These are phyloP conservation scores for Aphanomyces stellatus DNA, from an alignment of 352 stramenopile genomes.

Conservation along the genomic window DNA sequence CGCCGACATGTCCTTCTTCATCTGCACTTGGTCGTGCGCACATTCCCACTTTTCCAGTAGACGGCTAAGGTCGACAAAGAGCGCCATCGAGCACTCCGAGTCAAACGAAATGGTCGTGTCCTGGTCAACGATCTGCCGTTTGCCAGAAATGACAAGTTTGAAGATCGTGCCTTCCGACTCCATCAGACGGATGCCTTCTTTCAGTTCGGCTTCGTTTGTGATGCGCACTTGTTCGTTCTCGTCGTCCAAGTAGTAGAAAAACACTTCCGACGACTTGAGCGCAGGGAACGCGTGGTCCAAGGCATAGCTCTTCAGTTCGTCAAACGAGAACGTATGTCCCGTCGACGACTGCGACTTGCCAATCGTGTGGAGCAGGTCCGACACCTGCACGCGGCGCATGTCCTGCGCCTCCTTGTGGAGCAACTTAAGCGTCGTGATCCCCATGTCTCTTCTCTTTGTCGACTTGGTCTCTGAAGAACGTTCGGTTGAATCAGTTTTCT, in stretches of 20 bases:
- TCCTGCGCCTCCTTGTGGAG: constrained; percentile 71
- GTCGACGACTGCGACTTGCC: constrained; percentile 22
- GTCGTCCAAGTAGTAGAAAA: constrained; percentile 79
- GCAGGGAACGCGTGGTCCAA: constrained; percentile 53
- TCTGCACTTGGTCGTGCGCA: constrained; percentile 35
- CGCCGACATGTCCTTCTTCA: constrained; percentile 67
- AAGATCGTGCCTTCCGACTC: constrained; percentile 48
- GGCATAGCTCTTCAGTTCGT: constrained; percentile 58
- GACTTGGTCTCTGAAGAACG: constrained; percentile 1
- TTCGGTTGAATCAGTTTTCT: neutral
- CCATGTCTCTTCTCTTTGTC: constrained; percentile 28
- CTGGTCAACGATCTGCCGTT: constrained; percentile 1
- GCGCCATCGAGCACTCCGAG: constrained; percentile 40
- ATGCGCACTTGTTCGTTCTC: constrained; percentile 75
- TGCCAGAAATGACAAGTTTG: constrained; percentile 49
- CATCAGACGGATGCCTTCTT: constrained; percentile 71
- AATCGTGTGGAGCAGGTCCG: constrained; percentile 36
- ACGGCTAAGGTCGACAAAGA: constrained; percentile 72
- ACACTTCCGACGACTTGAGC: constrained; percentile 29
- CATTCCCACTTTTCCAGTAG: constrained; percentile 63
- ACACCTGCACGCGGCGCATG: constrained; percentile 74
- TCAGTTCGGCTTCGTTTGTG: constrained; percentile 71
- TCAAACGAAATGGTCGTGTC: constrained; percentile 20
- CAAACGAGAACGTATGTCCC: constrained; percentile 35
- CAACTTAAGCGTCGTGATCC: constrained; percentile 70